phyloP scores from a whole-genome alignment of 306 rosid genomes.

The Albizia julibrissin region DNA sequence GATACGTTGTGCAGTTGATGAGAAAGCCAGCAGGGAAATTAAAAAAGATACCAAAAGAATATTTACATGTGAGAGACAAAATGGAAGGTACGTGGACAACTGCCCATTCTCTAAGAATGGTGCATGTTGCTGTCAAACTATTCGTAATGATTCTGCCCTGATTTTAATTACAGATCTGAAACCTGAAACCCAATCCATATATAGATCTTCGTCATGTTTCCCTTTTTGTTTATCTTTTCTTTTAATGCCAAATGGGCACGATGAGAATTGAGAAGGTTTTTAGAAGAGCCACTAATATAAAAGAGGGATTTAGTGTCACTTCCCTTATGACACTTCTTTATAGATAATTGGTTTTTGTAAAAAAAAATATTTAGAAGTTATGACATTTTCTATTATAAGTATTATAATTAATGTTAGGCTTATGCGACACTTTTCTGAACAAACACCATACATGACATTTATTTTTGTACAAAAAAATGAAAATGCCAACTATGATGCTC shows the following conservation, averaged over 20 bases:
- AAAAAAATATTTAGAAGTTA: too few relatives aligned
- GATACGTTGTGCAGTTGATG: neutral
- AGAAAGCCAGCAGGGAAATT: neutral
- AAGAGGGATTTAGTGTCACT: too few relatives aligned
- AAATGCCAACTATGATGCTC: too few relatives aligned
- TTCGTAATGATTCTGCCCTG: neutral
- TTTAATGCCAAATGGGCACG: neutral
- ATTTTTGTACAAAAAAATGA: too few relatives aligned
- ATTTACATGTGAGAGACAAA: slow-evolving; percentile 23
- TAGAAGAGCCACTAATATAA: too few relatives aligned
- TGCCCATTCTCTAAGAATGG: slow-evolving; percentile 3
- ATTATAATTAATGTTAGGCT: too few relatives aligned
- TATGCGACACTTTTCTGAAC: too few relatives aligned
- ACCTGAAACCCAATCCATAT: neutral
- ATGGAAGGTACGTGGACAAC: slow-evolving; percentile 13
- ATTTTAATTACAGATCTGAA: neutral
- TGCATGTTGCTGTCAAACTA: slow-evolving; percentile 27
- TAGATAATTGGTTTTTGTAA: too few relatives aligned
- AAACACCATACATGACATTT: too few relatives aligned
- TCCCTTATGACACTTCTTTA: too few relatives aligned
- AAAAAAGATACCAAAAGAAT: neutral
- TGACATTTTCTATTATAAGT: too few relatives aligned
- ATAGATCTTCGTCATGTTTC: neutral
- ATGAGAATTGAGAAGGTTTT: neutral
- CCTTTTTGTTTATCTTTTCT: neutral